A percentile compares a stretch with the other conserved stretches of the same genome.
phyloP scores from a whole-genome alignment of 257 asterid genomes.

The Phtheirospermum japonicum region DNA sequence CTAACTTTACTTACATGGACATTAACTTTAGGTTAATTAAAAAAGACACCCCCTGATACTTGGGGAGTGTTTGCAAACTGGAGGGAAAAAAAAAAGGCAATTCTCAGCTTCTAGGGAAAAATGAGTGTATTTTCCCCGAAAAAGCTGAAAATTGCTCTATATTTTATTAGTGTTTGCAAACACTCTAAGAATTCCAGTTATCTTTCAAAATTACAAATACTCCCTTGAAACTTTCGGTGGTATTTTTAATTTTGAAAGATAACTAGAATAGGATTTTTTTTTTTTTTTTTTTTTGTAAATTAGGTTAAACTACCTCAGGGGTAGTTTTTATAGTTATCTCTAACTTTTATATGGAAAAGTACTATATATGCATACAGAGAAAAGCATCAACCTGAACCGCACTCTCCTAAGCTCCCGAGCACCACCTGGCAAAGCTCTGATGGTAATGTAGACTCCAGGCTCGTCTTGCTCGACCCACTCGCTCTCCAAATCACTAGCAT shows the following conservation, averaged over 20 bases:
- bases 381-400: constrained; percentile 70
- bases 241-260: neutral
- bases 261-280: no score
- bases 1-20: neutral
- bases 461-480: constrained; percentile 99
- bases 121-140: no score
- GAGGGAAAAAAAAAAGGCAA: no score
- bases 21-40: neutral
- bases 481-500: constrained; percentile 83
- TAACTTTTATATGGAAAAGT: neutral
- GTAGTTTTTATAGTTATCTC: neutral
- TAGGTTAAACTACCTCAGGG: neutral
- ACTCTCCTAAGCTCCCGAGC: constrained; percentile 91
- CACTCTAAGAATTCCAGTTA: no score
- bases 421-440: constrained; percentile 78
- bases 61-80: no score
- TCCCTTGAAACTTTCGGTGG: no score
- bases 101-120: no score
- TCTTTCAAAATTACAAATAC: no score
- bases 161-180: no score
- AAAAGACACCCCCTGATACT: neutral
- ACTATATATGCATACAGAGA: constrained; percentile 4
- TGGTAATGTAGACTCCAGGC: constrained; percentile 93
- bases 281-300: neutral
- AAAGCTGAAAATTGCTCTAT: no score